Percentiles rank a stretch among this genome's conserved stretches.
phyloP scores from a whole-genome alignment of 2,329 filamentous ascomycete genomes.

The Epichloe sylvatica region DNA sequence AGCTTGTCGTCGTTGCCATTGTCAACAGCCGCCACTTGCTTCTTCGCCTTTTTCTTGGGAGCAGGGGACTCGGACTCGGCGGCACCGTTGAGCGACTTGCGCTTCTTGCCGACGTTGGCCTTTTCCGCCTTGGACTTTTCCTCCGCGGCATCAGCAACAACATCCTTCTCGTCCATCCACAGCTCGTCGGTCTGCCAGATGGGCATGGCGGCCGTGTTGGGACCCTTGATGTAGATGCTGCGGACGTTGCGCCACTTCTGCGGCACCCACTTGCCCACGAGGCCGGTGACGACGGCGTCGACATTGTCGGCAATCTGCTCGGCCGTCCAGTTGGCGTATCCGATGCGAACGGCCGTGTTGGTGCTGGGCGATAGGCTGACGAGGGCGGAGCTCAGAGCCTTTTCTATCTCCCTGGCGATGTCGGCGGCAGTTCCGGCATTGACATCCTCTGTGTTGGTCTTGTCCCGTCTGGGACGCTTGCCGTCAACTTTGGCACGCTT shows the following conservation, averaged over 20 bases:
- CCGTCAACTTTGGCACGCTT: slow-evolving; percentile 47
- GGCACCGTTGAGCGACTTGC: slow-evolving; percentile 33
- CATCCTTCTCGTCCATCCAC: slow-evolving; percentile 66
- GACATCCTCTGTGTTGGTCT: slow-evolving; percentile 23
- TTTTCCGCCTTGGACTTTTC: slow-evolving; percentile 35
- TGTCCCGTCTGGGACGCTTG: slow-evolving; percentile 43
- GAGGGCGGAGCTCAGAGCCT: slow-evolving; percentile 61
- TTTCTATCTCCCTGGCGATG: slow-evolving; percentile 69
- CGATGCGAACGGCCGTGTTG: slow-evolving; percentile 70
- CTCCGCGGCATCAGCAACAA: slow-evolving; percentile 48
- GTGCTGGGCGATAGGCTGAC: slow-evolving; percentile 67
- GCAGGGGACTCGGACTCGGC: slow-evolving; percentile 28
- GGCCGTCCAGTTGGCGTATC: slow-evolving; percentile 57
- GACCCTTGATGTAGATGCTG: slow-evolving; percentile 79
- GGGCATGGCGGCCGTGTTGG: slow-evolving; percentile 77
- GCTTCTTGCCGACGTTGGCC: slow-evolving; percentile 52
- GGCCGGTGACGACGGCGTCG: slow-evolving; percentile 49
- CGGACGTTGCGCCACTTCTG: slow-evolving; percentile 80
- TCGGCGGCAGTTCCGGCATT: slow-evolving; percentile 44
- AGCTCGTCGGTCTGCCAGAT: slow-evolving; percentile 89
- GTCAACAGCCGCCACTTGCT: slow-evolving; percentile 19
- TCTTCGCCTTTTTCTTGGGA: slow-evolving; percentile 25
- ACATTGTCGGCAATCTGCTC: slow-evolving; percentile 73
- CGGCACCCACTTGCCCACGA: slow-evolving; percentile 69
- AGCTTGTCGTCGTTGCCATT: slow-evolving; percentile 38